Base-by-base conservation (phyloP, 306 rosid genomes). In the Crotalaria pallida region DNA sequence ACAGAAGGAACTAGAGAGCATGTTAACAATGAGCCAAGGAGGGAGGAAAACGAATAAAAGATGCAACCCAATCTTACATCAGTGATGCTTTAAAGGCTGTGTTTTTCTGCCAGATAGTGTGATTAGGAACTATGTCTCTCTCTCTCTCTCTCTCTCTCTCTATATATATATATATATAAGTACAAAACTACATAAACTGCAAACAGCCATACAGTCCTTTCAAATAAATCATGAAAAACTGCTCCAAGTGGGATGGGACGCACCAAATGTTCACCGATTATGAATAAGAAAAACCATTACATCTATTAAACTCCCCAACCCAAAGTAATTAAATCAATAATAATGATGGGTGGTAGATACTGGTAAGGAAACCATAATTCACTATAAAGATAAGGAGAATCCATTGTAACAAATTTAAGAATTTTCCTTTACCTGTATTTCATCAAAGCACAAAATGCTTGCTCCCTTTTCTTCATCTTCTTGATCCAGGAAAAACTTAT, bases 391-490 rank as follows among this genome's bases (percentile, higher is more conserved):
- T 55, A 40, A 27, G 22, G 38, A 33, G 65, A 51, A 47, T 18
- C 68, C 47, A 64, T 21, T n/a, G 18, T 58, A 51, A 62, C 49
- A 63, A 67, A 24, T 13, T 33, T 10, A n/a, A 16, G 15, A 34
- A 50, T 55, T 73, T 76, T 64, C 36, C 51, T 59, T 55, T 73
- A 88, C 98, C 92, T 94, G 98, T 74, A 94, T 94, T 83, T 94
- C 98, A 67, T 94, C 98, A 17, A 94, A 94, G 81, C 98, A 94
- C 75, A 94, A 92, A 82, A 94, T 75, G 76, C 86, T 90, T 60
- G 95, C 97, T 80, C 98, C 98, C 70, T 77, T 83, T 78, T 76
- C 76, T 72, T 82, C 84, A 16, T 74, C 86, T 77, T 77, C 83
- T 73, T 63, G 69, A 66, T 88, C 90, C 65, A 88, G 69, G 36